phyloP scores from a whole-genome alignment of 768 basidiomycete genomes.

The Suillus subluteus region DNA sequence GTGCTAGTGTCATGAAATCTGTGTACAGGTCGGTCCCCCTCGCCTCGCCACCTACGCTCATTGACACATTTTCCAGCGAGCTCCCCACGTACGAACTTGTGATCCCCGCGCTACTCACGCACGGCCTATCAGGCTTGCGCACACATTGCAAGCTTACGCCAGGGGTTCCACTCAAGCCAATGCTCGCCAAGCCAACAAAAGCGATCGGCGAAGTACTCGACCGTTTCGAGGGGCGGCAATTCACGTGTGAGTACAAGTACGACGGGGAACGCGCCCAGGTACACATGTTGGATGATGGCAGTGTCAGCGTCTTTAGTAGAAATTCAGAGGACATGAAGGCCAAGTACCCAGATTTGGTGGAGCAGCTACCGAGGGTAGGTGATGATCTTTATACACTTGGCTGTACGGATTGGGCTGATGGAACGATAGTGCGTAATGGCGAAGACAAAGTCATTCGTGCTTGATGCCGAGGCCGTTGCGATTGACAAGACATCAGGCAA shows the following conservation, averaged over 20 bases:
- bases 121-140: conserved; percentile 70
- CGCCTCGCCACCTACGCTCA: neutral
- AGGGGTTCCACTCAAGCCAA: conserved; percentile 95
- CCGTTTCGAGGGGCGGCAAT: conserved; percentile 91
- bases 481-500: conserved; percentile 84
- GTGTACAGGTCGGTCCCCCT: conserved; percentile 78
- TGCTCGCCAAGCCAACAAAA: conserved; percentile 99
- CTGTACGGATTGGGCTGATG: neutral
- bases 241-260: conserved; percentile 99
- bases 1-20: conserved; percentile 75
- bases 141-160: conserved; percentile 89
- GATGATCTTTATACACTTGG: neutral
- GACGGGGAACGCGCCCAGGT: conserved; percentile 98
- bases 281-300: conserved; percentile 81
- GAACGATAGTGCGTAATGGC: conserved; percentile 78
- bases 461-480: conserved; percentile 97
- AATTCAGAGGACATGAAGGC: conserved; percentile 99
- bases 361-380: conserved; percentile 83
- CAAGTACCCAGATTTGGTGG: conserved; percentile 98
- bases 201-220: conserved; percentile 98
- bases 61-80: conserved; percentile 58
- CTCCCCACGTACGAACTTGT: conserved; percentile 91
- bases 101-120: conserved; percentile 83
- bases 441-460: conserved; percentile 84
- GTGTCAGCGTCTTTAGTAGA: conserved; percentile 89